Evolutionary conservation across 1,284 basidiomycete genomes (phyloP).

Genomic region (Exobasidium rhododendri): DNA sequence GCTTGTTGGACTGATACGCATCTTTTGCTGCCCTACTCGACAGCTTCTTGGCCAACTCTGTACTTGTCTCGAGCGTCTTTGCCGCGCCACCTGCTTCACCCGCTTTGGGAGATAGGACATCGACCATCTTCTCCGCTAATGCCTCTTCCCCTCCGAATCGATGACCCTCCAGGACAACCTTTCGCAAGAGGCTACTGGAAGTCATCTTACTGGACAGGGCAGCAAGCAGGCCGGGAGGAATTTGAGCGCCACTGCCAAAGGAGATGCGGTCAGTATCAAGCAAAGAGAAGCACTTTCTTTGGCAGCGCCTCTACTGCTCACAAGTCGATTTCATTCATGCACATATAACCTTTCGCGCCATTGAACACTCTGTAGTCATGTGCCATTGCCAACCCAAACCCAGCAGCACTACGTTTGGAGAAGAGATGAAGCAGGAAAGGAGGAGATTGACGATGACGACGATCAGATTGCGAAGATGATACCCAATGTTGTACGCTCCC

Average conservation of each 20-base stretch:
- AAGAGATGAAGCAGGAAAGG: background rate
- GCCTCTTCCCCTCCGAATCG: conserved; percentile 76
- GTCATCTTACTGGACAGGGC: conserved; percentile 69
- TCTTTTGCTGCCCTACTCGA: conserved; percentile 57
- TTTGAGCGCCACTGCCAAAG: conserved; percentile 25
- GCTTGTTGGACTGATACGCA: conserved; percentile 60
- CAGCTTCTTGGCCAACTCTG: conserved; percentile 56
- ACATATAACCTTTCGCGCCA: conserved; percentile 76
- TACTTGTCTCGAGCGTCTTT: conserved; percentile 61
- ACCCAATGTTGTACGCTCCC: background rate
- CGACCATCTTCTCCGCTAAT: conserved; percentile 67
- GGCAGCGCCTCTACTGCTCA: background rate
- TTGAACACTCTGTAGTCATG: conserved; percentile 91
- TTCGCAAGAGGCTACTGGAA: conserved; percentile 65
- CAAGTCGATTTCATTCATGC: conserved; percentile 74
- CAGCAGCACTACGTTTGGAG: conserved; percentile 70
- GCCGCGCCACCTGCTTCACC: conserved; percentile 58
- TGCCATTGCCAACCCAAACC: conserved; percentile 71
- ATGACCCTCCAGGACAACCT: conserved; percentile 77
- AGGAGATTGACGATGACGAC: background rate
- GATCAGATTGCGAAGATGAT: background rate
- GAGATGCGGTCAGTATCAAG: no score
- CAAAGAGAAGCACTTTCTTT: conserved; percentile 1
- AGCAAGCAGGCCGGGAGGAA: conserved; percentile 57
- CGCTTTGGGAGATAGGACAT: conserved; percentile 64